phyloP scores from a whole-genome alignment of 768 basidiomycete genomes.

The Xanthoconium purpureum region DNA sequence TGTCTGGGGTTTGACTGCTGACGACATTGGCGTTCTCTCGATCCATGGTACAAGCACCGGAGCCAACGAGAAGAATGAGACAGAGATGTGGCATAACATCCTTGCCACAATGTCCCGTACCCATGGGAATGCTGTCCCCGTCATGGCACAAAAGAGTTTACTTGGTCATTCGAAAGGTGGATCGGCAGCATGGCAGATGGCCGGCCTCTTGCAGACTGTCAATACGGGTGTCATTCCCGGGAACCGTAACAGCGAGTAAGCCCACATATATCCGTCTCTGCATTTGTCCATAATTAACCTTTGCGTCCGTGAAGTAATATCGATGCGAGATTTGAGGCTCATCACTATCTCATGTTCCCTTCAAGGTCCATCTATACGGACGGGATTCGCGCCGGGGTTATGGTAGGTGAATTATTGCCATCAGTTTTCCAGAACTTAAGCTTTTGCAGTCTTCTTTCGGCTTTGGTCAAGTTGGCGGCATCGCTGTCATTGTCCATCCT shows the following conservation, averaged over 20 bases:
- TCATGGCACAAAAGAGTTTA: slow-evolving; percentile 96
- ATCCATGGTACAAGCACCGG: slow-evolving; percentile 88
- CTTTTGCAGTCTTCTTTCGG: slow-evolving; percentile 80
- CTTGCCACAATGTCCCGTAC: slow-evolving; percentile 87
- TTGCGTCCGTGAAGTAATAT: slow-evolving; percentile 61
- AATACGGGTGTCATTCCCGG: slow-evolving; percentile 87
- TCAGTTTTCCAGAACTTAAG: neutral
- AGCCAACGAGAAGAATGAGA: slow-evolving; percentile 97
- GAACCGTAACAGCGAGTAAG: slow-evolving; percentile 94
- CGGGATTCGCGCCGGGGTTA: slow-evolving; percentile 81
- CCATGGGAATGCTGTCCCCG: slow-evolving; percentile 93
- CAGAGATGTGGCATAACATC: slow-evolving; percentile 93
- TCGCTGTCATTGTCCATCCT: slow-evolving; percentile 83
- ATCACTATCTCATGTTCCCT: slow-evolving; percentile 92
- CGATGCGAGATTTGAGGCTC: slow-evolving; percentile 87
- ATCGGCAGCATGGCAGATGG: slow-evolving; percentile 97
- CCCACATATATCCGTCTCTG: slow-evolving; percentile 15
- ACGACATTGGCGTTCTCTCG: slow-evolving; percentile 87
- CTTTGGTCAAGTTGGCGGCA: slow-evolving; percentile 98
- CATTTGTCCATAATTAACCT: neutral
- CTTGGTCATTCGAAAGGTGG: slow-evolving; percentile 98
- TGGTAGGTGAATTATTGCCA: slow-evolving; percentile 50
- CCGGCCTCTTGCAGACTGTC: slow-evolving; percentile 85
- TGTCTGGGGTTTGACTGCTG: slow-evolving; percentile 92
- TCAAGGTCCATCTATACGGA: slow-evolving; percentile 96